Conservation (phyloP, 2,329 filamentous ascomycete genomes). For the Neofusicoccum cordaticola region DNA sequence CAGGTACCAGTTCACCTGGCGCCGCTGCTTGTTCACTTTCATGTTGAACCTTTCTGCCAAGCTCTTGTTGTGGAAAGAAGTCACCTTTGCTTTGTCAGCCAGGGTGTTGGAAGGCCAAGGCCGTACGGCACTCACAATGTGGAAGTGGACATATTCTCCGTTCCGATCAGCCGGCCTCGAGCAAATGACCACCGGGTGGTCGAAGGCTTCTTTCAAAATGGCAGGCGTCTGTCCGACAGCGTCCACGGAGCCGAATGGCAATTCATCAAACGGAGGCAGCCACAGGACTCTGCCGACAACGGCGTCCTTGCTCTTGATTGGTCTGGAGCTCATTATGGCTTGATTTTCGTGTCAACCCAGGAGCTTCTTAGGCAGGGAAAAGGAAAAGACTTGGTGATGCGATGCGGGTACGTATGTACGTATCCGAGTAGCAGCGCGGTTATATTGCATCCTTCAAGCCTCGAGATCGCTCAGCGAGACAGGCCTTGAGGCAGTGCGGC, state of each 20-base stretch:
- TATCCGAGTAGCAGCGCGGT: not conserved
- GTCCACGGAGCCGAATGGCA: not conserved
- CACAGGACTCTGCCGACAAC: conserved; percentile 4
- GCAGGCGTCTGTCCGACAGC: not conserved
- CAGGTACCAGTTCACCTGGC: conserved; percentile 32
- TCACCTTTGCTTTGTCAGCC: conserved; percentile 26
- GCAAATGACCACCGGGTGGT: conserved; percentile 33
- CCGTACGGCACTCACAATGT: conserved; percentile 27
- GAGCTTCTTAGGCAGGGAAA: not conserved
- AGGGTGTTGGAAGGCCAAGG: not conserved
- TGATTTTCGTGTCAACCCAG: not conserved
- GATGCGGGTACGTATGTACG: not conserved
- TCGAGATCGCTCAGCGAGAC: not conserved
- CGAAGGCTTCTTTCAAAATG: conserved; percentile 27
- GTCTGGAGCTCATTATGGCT: not conserved
- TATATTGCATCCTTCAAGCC: not conserved
- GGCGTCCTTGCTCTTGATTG: not conserved
- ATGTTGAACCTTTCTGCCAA: conserved; percentile 32
- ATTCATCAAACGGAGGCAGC: not conserved
- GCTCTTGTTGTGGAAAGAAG: conserved; percentile 33
- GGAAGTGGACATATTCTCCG: conserved; percentile 30
- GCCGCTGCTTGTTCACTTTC: conserved; percentile 25
- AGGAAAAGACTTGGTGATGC: not conserved
- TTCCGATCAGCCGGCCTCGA: conserved; percentile 27
- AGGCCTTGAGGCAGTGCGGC: not conserved